A percentile compares a stretch with the other conserved stretches of the same genome.
Conservation (phyloP, 2,329 filamentous ascomycete species). For the Penicillium sp. region DNA sequence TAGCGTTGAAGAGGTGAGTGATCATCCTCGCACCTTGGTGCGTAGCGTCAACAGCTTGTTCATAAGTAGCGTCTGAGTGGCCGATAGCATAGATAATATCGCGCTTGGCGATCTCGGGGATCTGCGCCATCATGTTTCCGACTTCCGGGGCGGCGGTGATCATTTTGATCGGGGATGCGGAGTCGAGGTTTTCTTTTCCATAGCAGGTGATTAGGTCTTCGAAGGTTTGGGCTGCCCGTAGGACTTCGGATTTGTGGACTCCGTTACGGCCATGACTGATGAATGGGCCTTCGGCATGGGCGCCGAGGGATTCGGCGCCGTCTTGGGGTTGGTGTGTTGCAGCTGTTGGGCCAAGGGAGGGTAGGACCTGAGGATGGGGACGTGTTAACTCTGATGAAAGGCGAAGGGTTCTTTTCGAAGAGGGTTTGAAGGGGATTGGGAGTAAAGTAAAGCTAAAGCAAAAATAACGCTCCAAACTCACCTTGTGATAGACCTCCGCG, state of each 20-base stretch:
- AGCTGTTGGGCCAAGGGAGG: slow-evolving; percentile 75
- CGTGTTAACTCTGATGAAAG: no score
- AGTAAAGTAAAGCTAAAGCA: slow-evolving; percentile 4
- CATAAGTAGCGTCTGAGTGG: slow-evolving; percentile 85
- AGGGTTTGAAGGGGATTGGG: no score
- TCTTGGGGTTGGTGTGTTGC: slow-evolving; percentile 61
- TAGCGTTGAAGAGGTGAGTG: slow-evolving; percentile 92
- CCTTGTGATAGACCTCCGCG: slow-evolving; percentile 80
- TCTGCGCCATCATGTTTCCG: slow-evolving; percentile 70
- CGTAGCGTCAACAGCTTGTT: slow-evolving; percentile 74
- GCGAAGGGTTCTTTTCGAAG: no score
- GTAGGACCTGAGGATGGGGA: slow-evolving; percentile 65
- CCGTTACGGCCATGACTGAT: slow-evolving; percentile 82
- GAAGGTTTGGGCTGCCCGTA: slow-evolving; percentile 67
- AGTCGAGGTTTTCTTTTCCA: slow-evolving; percentile 67
- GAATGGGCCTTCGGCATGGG: slow-evolving; percentile 91
- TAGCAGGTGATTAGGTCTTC: slow-evolving; percentile 61
- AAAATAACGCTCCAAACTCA: no score
- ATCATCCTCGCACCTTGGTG: slow-evolving; percentile 83
- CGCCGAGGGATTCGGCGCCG: slow-evolving; percentile 85
- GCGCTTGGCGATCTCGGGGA: slow-evolving; percentile 66
- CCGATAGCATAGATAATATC: slow-evolving; percentile 80
- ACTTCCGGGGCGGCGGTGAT: slow-evolving; percentile 86
- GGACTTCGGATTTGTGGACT: slow-evolving; percentile 76
- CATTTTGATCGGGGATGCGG: slow-evolving; percentile 64